phyloP scores from a whole-genome alignment of 1,139 yeast genomes.

The Zygoascus sp. region DNA sequence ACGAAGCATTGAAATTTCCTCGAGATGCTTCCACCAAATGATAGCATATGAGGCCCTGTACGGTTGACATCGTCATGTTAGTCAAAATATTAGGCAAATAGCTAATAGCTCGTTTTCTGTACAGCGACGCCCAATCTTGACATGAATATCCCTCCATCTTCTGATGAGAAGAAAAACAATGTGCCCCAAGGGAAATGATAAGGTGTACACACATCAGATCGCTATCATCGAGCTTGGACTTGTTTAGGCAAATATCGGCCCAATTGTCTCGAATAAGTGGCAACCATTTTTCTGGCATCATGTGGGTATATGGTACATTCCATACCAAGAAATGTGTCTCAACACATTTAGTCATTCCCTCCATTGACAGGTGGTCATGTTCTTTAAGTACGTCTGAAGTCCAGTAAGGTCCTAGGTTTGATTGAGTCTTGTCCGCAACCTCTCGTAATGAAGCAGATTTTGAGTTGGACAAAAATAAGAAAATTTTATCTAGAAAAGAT shows the following conservation, averaged over 20 bases:
- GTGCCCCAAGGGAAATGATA: slow-evolving; percentile 14
- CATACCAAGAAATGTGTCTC: slow-evolving; percentile 10
- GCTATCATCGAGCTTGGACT: background rate
- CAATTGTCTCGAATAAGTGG: slow-evolving; percentile 9
- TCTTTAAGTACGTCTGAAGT: background rate
- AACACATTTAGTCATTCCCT: slow-evolving; percentile 11
- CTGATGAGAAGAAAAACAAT: slow-evolving; percentile 5
- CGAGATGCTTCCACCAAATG: background rate
- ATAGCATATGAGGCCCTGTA: slow-evolving; percentile 10
- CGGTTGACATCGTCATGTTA: background rate
- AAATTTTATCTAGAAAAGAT: slow-evolving; percentile 1
- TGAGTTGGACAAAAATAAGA: slow-evolving; percentile 4
- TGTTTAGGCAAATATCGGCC: slow-evolving; percentile 10
- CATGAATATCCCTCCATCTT: slow-evolving; percentile 8
- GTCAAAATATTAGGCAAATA: slow-evolving; percentile 9
- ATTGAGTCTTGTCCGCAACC: slow-evolving; percentile 2
- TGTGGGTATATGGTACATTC: slow-evolving; percentile 9
- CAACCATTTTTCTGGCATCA: slow-evolving; percentile 14
- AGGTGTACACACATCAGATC: slow-evolving; percentile 12
- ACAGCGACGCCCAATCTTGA: slow-evolving; percentile 14
- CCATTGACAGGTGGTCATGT: slow-evolving; percentile 8
- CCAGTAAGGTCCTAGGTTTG: slow-evolving; percentile 2
- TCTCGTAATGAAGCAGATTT: slow-evolving; percentile 7
- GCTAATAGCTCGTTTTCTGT: slow-evolving; percentile 5
- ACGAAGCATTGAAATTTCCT: slow-evolving; percentile 6